phyloP scores from a whole-genome alignment of 2,329 filamentous ascomycete species.

The Paramyrothecium roridum region DNA sequence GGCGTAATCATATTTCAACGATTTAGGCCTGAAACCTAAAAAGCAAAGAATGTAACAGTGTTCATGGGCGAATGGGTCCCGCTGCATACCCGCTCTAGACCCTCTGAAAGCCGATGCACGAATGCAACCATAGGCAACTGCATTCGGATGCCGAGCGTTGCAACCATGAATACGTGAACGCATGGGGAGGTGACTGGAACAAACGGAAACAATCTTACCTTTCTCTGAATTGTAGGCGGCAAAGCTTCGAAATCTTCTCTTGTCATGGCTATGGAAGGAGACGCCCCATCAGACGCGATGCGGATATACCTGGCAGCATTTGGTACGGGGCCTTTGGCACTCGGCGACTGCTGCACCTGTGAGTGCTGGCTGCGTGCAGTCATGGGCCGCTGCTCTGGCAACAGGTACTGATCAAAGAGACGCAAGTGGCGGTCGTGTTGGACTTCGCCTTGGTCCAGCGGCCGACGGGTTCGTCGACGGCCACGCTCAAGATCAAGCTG shows the following conservation, averaged over 20 bases:
- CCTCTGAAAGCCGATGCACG: background rate
- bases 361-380: background rate
- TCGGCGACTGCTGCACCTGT: background rate
- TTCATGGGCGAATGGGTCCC: background rate
- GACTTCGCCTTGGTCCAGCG: background rate
- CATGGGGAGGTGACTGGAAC: conserved; percentile 1
- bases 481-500: background rate
- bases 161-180: background rate
- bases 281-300: background rate
- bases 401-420: background rate
- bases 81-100: background rate
- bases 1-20: too few species aligned
- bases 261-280: conserved; percentile 25
- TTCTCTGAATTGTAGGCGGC: conserved; percentile 52
- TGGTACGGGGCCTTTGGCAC: background rate
- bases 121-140: background rate
- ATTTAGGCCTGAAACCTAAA: background rate
- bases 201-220: conserved; percentile 41
- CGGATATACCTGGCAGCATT: background rate
- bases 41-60: background rate
- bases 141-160: background rate
- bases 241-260: conserved; percentile 46
- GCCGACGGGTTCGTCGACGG: background rate
- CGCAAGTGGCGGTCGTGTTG: background rate
- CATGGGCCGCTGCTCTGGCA: background rate